Evolutionary conservation across 2,329 filamentous ascomycete species (phyloP), one percentile per base, ranked within the genome.

Genomic region (Aurifilum marmelostoma): DNA sequence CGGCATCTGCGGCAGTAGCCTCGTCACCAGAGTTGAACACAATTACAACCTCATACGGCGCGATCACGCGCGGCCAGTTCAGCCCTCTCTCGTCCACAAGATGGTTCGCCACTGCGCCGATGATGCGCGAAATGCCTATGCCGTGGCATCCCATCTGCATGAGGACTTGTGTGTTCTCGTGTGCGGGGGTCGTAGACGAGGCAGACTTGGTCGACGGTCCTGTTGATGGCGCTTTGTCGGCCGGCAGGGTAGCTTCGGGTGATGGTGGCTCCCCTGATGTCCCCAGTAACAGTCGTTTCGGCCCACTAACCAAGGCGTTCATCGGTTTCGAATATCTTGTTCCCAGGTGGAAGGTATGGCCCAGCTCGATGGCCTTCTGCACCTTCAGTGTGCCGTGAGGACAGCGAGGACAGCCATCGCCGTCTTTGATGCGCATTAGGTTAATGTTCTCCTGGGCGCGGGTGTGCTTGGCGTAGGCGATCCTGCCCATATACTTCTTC

Each of bases 121-220:
- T 90, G 74, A 99, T 89, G 59, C 96, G 91, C 6, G 94, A 97
- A 24, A 99, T 89, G 1, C 96, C 96, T 71, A 99, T 97, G 0
- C 96, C 96, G 76, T 97, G 93, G 77, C 96, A 99, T 67, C 96
- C 96, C 96, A 99, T 99, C 73, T 97, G 89, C 75, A 97, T 85
- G 0, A 89, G 84, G 0, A 88, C 83, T 6, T 41, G 65, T 5
- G 65, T 58, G 34, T 73, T 76, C n/a, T 73, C 74, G 4, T 24
- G n/a, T 14, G 60, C 11, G 60, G 75, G 71, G 21, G 76, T 73
- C 18, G 69, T 66, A 32, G 65, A 41, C 2, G 47, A 73, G 41
- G 61, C 14, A 11, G 61, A 12, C n/a, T 77, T 72, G 4, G 71
- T 56, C n/a, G 62, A 34, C 60, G 11, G 34, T 34, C 34, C 21